Evolutionary conservation across 257 asterid genomes (phyloP).

Genomic region (Ilex asprella): DNA sequence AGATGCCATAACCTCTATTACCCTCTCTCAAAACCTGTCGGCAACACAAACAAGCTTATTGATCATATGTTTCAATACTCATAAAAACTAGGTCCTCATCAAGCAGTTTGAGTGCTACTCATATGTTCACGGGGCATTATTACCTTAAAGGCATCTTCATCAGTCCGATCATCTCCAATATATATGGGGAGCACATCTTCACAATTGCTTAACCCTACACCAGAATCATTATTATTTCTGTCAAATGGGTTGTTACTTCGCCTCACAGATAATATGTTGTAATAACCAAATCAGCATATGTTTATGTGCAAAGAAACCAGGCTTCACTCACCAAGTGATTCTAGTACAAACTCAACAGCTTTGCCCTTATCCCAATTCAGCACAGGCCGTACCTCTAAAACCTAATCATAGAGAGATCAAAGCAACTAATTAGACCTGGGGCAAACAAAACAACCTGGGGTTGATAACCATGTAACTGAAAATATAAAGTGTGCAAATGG

Average conservation of each 20-base stretch:
- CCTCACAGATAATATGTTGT: too few species aligned
- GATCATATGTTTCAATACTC: neutral
- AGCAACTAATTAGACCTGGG: constrained; percentile 2
- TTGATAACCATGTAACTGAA: neutral
- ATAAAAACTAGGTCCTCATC: neutral
- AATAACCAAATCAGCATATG: neutral
- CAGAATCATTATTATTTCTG: constrained; percentile 5
- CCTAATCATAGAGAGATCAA: constrained; percentile 29
- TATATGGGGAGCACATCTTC: constrained; percentile 81
- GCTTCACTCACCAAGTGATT: constrained; percentile 75
- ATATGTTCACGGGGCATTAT: constrained; percentile 1
- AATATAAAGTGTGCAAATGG: neutral
- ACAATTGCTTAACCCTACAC: constrained; percentile 55
- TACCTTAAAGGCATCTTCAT: constrained; percentile 97
- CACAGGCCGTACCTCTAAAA: constrained; percentile 86
- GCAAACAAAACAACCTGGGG: neutral
- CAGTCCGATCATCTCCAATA: constrained; percentile 94
- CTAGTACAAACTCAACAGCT: constrained; percentile 89
- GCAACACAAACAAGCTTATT: neutral
- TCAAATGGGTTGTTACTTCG: neutral
- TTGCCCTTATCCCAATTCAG: constrained; percentile 96
- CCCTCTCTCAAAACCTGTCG: constrained; percentile 66
- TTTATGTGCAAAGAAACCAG: neutral
- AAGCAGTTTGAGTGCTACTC: neutral
- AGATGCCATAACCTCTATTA: constrained; percentile 69